phyloP scores from a whole-genome alignment of 495 filamentous ascomycete species.

The Neurospora terricola region DNA sequence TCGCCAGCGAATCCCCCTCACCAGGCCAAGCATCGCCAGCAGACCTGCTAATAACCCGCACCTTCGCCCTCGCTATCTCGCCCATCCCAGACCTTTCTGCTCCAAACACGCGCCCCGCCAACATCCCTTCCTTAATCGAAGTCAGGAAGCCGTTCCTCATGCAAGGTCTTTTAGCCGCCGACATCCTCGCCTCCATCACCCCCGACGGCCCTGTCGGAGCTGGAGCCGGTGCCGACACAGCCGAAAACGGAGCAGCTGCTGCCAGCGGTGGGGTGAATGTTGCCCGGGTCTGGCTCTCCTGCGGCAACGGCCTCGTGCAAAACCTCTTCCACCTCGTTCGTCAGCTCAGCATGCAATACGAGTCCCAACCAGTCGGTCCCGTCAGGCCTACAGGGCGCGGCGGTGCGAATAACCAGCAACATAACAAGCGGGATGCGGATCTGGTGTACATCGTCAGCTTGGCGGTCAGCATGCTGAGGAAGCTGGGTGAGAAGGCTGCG shows the following conservation, averaged over 20 bases:
- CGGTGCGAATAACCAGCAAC: conserved; percentile 14
- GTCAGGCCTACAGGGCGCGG: conserved; percentile 11
- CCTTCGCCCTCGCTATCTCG: conserved; percentile 81
- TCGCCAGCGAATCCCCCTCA: conserved; percentile 50
- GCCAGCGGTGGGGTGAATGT: conserved; percentile 22
- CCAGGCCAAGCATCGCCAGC: conserved; percentile 39
- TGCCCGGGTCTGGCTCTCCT: conserved; percentile 74
- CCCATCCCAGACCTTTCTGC: conserved; percentile 58
- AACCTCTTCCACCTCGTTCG: conserved; percentile 66
- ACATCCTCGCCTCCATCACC: conserved; percentile 69
- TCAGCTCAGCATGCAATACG: conserved; percentile 52
- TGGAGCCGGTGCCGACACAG: neutral
- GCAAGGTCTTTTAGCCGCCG: conserved; percentile 85
- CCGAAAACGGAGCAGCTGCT: neutral
- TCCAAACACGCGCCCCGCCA: conserved; percentile 29
- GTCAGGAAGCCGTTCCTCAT: conserved; percentile 76
- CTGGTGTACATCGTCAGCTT: conserved; percentile 55
- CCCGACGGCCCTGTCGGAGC: conserved; percentile 55
- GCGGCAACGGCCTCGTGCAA: conserved; percentile 74
- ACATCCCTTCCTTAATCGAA: conserved; percentile 56
- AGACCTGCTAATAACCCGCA: conserved; percentile 74
- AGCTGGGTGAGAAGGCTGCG: conserved; percentile 60
- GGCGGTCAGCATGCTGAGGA: conserved; percentile 58
- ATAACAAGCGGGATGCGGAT: conserved; percentile 33
- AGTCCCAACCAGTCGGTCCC: conserved; percentile 22